Evolutionary conservation across 768 basidiomycete genomes (phyloP), one percentile per base, ranked within the genome.

Genomic region (Dacryopinax primogenitus): DNA sequence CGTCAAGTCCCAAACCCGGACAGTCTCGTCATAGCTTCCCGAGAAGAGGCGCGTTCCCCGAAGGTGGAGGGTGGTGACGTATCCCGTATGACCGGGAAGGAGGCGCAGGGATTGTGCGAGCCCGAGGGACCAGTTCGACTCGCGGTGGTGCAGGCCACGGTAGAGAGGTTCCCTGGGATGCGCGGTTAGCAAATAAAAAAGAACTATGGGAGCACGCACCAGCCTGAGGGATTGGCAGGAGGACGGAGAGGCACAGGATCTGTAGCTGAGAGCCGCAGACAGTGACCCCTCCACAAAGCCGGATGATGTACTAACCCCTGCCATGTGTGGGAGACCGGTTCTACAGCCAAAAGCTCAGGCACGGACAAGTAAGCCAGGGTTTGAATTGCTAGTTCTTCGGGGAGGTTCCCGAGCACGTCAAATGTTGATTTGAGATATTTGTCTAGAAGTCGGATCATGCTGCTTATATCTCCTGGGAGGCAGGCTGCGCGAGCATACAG

Each of bases 11-110:
- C 92, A 95, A 75, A 95, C 90, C 13, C 92, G 81, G 67, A 95
- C 93, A 0, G 88, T 91, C 74, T 92, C 92, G 65, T 94, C 92
- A 71, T 93, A 92, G 30, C 87, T 89, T 16, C 92, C 92, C 68
- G 88, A 91, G 68, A 95, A 90, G 41, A 95, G 78, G 9, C 87
- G 79, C 70, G 91, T 87, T 18, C 88, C 89, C 74, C 65, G 62
- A 33, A 93, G 73, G 9, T 88, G 77, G 9, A 94, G 77, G 0
- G 88, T 89, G 1, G 92, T 94, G 68, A 90, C 90, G 73, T 92
- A 93, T 71, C 86, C 88, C 13, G 87, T 90, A 70, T 95, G 92
- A 0, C 90, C 91, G 44, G 76, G 82, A 67, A 94, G 79, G 80
- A 94, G 87, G 21, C 85, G 78, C 62, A 93, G 79, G 21, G 78